A percentile compares a stretch with the other conserved stretches of the same genome.
Conservation (phyloP, 371 early-diverging fungal species). For the Rozella allomycis region DNA sequence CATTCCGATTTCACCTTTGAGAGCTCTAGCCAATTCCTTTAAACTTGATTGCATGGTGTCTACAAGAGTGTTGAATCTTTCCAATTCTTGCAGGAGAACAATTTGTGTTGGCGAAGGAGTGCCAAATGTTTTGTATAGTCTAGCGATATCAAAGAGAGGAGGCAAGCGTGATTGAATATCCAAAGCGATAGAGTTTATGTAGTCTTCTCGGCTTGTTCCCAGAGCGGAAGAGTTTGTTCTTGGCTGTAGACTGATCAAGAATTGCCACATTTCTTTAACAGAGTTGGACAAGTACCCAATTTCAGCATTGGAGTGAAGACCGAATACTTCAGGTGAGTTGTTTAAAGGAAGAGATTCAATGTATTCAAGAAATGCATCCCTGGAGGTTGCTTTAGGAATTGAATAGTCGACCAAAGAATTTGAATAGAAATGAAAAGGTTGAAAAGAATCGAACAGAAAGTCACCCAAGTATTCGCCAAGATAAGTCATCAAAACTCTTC, state of each 20-base stretch:
- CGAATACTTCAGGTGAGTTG: slow-evolving; percentile 36
- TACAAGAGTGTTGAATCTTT: slow-evolving; percentile 30
- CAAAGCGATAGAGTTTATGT: slow-evolving; percentile 23
- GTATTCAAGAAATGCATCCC: slow-evolving; percentile 23
- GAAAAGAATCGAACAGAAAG: slow-evolving; percentile 33
- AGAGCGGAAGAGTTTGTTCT: slow-evolving; percentile 5
- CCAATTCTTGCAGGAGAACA: slow-evolving; percentile 31
- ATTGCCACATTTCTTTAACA: slow-evolving; percentile 32
- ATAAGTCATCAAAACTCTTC: slow-evolving; percentile 31
- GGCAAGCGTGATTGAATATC: slow-evolving; percentile 29
- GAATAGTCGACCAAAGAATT: slow-evolving; percentile 17
- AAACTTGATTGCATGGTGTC: slow-evolving; percentile 21
- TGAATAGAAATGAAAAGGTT: slow-evolving; percentile 28
- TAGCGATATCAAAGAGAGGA: slow-evolving; percentile 16
- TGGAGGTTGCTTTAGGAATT: slow-evolving; percentile 12
- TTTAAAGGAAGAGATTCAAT: slow-evolving; percentile 29
- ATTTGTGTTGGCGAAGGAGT: slow-evolving; percentile 27
- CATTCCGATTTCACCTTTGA: slow-evolving; percentile 39
- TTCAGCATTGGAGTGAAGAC: slow-evolving; percentile 35
- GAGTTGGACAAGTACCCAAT: slow-evolving; percentile 30
- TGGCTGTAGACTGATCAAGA: slow-evolving; percentile 30
- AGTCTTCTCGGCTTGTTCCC: slow-evolving; percentile 23
- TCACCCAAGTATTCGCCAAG: slow-evolving; percentile 37
- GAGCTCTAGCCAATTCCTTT: slow-evolving; percentile 20
- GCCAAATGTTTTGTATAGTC: slow-evolving; percentile 22